Conservation (phyloP, 495 filamentous ascomycete genomes). For the Aspergillus haitiensis region DNA sequence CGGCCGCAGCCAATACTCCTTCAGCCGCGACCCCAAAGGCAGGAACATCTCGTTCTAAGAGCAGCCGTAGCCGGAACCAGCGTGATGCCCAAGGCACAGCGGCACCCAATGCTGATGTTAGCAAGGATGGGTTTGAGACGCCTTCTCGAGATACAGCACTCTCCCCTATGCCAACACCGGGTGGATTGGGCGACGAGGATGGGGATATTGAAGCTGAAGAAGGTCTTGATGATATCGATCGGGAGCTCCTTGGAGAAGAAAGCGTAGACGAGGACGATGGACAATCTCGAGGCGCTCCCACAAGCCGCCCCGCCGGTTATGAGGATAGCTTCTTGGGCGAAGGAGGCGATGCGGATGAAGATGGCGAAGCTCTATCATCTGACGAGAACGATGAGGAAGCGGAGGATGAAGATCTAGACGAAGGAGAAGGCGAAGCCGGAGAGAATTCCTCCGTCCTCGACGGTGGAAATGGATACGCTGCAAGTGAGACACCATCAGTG, state of each 20-base stretch:
- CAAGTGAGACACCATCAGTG: slow-evolving; percentile 41
- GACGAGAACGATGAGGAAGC: slow-evolving; percentile 39
- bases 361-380: slow-evolving; percentile 26
- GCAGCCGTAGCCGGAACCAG: slow-evolving; percentile 31
- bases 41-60: slow-evolving; percentile 33
- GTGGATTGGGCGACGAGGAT: slow-evolving; percentile 28
- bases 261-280: slow-evolving; percentile 45
- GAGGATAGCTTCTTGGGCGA: slow-evolving; percentile 34
- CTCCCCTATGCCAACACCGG: slow-evolving; percentile 21
- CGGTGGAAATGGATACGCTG: slow-evolving; percentile 41
- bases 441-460: slow-evolving; percentile 47
- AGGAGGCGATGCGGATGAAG: slow-evolving; percentile 34
- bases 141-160: slow-evolving; percentile 28
- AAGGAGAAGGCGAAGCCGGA: slow-evolving; percentile 28
- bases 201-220: slow-evolving; percentile 44
- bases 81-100: slow-evolving; percentile 21
- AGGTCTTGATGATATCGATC: slow-evolving; percentile 51
- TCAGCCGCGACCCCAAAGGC: slow-evolving; percentile 17
- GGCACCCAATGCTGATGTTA: slow-evolving; percentile 20
- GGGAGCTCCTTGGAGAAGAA: slow-evolving; percentile 51
- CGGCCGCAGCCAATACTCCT: slow-evolving; percentile 30
- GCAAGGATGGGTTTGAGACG: slow-evolving; percentile 22
- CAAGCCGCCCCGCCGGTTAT: slow-evolving; percentile 24
- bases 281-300: slow-evolving; percentile 20
- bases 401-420: slow-evolving; percentile 40